Evolutionary conservation across 352 stramenopile genomes (phyloP).

Genomic region (Elongisporangium anandrum): DNA sequence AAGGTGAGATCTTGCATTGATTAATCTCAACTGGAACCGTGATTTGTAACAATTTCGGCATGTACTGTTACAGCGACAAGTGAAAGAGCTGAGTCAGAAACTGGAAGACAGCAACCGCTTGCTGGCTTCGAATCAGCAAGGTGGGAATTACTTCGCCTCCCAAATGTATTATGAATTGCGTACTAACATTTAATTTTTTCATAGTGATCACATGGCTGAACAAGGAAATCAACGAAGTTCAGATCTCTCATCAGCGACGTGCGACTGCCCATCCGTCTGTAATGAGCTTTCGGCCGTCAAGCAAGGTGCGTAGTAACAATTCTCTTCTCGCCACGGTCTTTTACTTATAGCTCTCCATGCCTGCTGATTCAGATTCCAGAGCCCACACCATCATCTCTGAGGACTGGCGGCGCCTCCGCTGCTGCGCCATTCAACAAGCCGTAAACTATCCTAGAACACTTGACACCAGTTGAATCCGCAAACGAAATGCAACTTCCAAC

Average conservation of each 20-base stretch:
- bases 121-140: conserved; percentile 86
- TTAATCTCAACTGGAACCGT: too few relatives aligned
- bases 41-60: too few relatives aligned
- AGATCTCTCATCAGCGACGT: conserved; percentile 66
- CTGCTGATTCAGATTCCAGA: too few relatives aligned
- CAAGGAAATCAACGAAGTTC: conserved; percentile 90
- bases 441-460: background rate
- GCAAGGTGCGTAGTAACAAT: conserved; percentile 25
- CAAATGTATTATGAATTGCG: background rate
- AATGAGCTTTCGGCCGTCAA: conserved; percentile 54
- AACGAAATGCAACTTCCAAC: conserved; percentile 14
- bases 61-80: conserved; percentile 36
- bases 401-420: too few relatives aligned
- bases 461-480: conserved; percentile 4
- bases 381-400: too few relatives aligned
- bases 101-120: conserved; percentile 88
- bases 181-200: background rate
- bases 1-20: too few relatives aligned
- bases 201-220: conserved; percentile 88
- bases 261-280: conserved; percentile 63
- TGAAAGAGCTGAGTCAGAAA: conserved; percentile 76
- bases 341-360: too few relatives aligned
- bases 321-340: too few relatives aligned
- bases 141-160: conserved; percentile 13
- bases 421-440: too few relatives aligned